phyloP scores from a whole-genome alignment of 2,329 filamentous ascomycete species.

The Ceratocystis huliohia region DNA sequence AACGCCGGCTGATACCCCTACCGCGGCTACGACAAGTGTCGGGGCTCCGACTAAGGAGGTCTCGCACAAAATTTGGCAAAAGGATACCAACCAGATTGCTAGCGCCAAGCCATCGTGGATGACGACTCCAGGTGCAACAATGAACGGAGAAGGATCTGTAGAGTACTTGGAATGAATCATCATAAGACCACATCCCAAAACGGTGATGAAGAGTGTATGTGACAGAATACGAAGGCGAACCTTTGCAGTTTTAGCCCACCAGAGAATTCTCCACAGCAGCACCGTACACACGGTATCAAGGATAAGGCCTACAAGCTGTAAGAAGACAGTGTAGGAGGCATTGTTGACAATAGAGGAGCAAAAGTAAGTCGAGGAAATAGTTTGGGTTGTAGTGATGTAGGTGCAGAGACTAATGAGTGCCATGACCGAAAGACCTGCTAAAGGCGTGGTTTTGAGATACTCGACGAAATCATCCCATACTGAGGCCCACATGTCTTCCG shows the following conservation, averaged over 20 bases:
- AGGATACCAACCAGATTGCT: slow-evolving; percentile 34
- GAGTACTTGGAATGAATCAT: slow-evolving; percentile 15
- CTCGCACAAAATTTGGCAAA: slow-evolving; percentile 37
- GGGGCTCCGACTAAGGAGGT: slow-evolving; percentile 25
- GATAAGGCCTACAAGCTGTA: slow-evolving; percentile 35
- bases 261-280: slow-evolving; percentile 40
- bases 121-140: background rate
- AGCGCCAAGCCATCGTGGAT: slow-evolving; percentile 37
- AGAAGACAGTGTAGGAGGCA: slow-evolving; percentile 28
- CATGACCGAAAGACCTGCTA: slow-evolving; percentile 22
- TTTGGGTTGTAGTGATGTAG: slow-evolving; percentile 29
- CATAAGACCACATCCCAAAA: slow-evolving; percentile 12
- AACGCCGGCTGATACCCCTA: slow-evolving; percentile 18
- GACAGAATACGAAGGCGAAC: slow-evolving; percentile 36
- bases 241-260: slow-evolving; percentile 39
- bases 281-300: slow-evolving; percentile 37
- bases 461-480: slow-evolving; percentile 36
- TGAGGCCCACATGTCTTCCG: slow-evolving; percentile 38
- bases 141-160: slow-evolving; percentile 8
- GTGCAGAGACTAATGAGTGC: slow-evolving; percentile 33
- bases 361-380: slow-evolving; percentile 35
- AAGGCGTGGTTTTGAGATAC: slow-evolving; percentile 32
- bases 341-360: slow-evolving; percentile 36
- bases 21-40: slow-evolving; percentile 10
- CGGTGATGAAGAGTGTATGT: slow-evolving; percentile 29